A percentile compares a stretch with the other conserved stretches of the same genome.
These are phyloP conservation scores for Colletotrichum coccodes DNA, from an alignment of 2,329 filamentous ascomycete genomes.

Conservation along the genomic window DNA sequence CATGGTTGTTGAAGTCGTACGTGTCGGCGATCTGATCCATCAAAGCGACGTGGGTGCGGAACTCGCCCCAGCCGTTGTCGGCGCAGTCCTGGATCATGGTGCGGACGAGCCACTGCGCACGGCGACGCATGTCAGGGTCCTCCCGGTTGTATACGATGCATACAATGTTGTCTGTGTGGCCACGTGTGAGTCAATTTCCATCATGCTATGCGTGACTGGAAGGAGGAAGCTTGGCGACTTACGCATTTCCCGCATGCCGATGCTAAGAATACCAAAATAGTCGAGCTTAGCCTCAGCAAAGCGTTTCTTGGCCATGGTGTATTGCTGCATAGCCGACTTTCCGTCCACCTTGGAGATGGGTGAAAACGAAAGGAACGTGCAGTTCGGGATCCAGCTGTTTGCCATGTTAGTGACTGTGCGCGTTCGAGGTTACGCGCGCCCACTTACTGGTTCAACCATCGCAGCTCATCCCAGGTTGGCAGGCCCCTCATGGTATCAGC, in stretches of 20 bases:
- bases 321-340: conserved; percentile 50
- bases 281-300: conserved; percentile 50
- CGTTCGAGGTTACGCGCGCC: too few species aligned
- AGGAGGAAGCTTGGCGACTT: neutral
- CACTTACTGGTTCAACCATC: conserved; percentile 45
- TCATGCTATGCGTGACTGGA: neutral
- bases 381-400: conserved; percentile 52
- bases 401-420: neutral
- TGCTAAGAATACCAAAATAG: conserved; percentile 50
- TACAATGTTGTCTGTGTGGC: conserved; percentile 56
- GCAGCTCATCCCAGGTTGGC: conserved; percentile 49
- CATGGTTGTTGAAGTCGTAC: conserved; percentile 55
- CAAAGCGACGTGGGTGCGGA: conserved; percentile 55
- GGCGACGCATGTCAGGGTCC: conserved; percentile 47
- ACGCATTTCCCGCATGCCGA: conserved; percentile 56
- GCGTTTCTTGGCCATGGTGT: conserved; percentile 43
- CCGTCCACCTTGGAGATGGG: conserved; percentile 56
- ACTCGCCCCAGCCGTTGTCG: conserved; percentile 54
- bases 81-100: conserved; percentile 53
- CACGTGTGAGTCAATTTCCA: neutral
- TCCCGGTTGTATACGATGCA: conserved; percentile 62
- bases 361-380: conserved; percentile 54
- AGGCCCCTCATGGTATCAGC: conserved; percentile 39
- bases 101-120: conserved; percentile 42
- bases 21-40: conserved; percentile 59